Conservation (phyloP, 257 asterid genomes). For the Cruciata laevipes region DNA sequence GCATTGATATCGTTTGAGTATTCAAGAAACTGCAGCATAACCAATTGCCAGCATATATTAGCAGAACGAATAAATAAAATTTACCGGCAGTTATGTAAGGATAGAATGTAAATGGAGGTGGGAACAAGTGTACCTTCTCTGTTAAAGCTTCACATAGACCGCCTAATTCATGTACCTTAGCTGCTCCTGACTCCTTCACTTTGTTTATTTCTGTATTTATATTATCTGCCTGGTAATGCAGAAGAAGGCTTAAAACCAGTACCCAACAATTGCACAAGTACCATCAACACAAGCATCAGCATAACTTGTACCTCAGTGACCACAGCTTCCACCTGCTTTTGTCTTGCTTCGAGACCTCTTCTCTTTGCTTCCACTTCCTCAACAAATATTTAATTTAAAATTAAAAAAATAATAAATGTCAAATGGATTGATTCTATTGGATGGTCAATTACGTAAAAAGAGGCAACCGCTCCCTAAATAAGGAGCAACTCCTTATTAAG, state of each 20-base stretch:
- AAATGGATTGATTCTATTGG: no score
- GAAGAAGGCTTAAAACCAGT: conserved; percentile 11
- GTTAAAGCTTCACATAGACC: conserved; percentile 54
- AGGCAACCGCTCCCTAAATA: no score
- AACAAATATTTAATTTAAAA: background rate
- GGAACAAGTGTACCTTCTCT: conserved; percentile 38
- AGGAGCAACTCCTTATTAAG: no score
- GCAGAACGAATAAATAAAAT: background rate
- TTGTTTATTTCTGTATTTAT: conserved; percentile 32
- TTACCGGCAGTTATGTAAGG: no score
- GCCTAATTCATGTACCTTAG: conserved; percentile 42
- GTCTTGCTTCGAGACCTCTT: conserved; percentile 41
- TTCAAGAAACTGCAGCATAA: conserved; percentile 45
- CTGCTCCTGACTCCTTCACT: conserved; percentile 51
- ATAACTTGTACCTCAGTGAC: conserved; percentile 48
- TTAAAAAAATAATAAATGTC: no score
- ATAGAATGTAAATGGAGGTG: background rate
- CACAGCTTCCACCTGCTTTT: conserved; percentile 53
- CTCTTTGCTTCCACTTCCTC: conserved; percentile 61
- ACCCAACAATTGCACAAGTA: conserved; percentile 5
- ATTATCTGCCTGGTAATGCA: conserved; percentile 43
- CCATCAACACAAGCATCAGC: background rate
- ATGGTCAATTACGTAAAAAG: no score
- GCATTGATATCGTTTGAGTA: conserved; percentile 41
- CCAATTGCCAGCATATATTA: background rate